A percentile compares a stretch with the other conserved stretches of the same genome.
These are phyloP conservation scores for Diddensiella caesifluorescens DNA, from an alignment of 805 yeast genomes.

Conservation along the genomic window DNA sequence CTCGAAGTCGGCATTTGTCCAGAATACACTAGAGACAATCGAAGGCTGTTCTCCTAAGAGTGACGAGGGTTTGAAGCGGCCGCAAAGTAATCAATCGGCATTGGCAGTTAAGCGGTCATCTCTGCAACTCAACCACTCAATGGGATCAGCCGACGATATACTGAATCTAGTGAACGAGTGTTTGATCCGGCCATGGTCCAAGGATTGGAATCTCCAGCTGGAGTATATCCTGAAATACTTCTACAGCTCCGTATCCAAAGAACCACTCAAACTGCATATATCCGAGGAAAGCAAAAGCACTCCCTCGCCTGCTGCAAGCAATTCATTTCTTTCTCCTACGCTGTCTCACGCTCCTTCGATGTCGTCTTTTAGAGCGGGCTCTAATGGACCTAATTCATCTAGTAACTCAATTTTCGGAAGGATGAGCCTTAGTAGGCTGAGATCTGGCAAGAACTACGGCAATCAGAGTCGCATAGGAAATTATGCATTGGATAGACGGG, in stretches of 20 bases:
- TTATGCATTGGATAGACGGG: conserved; percentile 4
- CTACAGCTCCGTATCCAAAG: conserved; percentile 25
- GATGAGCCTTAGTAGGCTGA: conserved; percentile 13
- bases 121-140: neutral
- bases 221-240: conserved; percentile 23
- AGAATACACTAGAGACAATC: conserved; percentile 47
- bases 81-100: neutral
- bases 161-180: conserved; percentile 11
- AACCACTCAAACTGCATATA: conserved; percentile 22
- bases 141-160: conserved; percentile 1
- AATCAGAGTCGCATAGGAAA: conserved; percentile 17
- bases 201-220: conserved; percentile 25
- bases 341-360: conserved; percentile 1
- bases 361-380: conserved; percentile 6
- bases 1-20: conserved; percentile 42
- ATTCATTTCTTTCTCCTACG: neutral
- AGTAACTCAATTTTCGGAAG: conserved; percentile 18
- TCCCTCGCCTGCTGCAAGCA: conserved; percentile 12
- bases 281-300: conserved; percentile 18
- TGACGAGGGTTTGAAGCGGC: neutral
- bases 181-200: conserved; percentile 12
- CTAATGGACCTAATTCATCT: conserved; percentile 4
- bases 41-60: conserved; percentile 7
- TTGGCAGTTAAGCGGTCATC: neutral
- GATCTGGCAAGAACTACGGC: conserved; percentile 6